Base-by-base conservation (phyloP, 305 asterid species). In the Solanum hybrid region DNA sequence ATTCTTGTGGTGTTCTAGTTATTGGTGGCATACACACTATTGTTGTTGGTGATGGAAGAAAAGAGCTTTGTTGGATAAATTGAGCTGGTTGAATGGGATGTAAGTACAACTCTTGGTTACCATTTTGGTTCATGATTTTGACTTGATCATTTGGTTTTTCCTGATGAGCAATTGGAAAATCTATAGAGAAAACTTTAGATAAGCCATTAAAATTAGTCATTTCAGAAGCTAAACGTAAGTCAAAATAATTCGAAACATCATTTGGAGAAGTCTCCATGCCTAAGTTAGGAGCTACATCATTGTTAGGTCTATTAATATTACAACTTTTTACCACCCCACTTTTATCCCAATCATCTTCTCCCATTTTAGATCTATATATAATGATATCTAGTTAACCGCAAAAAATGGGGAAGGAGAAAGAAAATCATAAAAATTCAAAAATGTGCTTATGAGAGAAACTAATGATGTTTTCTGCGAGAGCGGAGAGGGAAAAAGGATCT, bases 281-380 rank as follows among this genome's bases (percentile, higher is more conserved):
- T 22, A 75, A 90, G 87, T 64, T 87, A 39, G 91, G 91, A 51
- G 67, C 88, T 57, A 61, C 24, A 61, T 29, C 88, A 4, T 42
- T 39, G 64, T 31, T 73, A n/a, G 46, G 64, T 35, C 20, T 35
- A 24, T 11, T 11, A 22, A 5, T 22, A 22, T 78, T 88, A 92
- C 91, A 92, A 42, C 93, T 93, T 87, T 95, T 93, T 84, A 94
- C 96, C 92, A 95, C 94, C 90, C 97, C 98, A 80, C 93, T 91
- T 87, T 94, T 92, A 93, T 96, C 97, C 99, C 99, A 95, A 40
- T 95, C 96, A 87, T 93, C 93, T 37, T 78, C 31, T 91, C 95
- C 96, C 95, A 94, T 85, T 93, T 88, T 95, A 29, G 33, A 69
- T 12, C 42, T 82, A 76, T 75, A 75, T 75, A 57, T 57, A 57